Evolutionary conservation across 2,329 filamentous ascomycete genomes (phyloP).

Genomic region (Aspergillus sp.): DNA sequence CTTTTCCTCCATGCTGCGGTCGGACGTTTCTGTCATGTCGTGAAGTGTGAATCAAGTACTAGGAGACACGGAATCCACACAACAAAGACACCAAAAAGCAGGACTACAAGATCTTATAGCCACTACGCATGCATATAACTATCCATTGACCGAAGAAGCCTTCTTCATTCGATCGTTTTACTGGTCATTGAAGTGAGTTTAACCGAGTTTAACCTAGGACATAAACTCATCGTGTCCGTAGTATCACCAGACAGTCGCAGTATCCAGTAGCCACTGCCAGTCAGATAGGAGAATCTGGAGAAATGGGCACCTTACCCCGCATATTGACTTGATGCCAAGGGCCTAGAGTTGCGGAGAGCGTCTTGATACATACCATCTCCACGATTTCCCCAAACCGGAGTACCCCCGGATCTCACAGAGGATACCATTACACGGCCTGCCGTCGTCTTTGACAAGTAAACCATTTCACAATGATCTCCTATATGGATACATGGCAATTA

Average conservation of each 20-base stretch:
- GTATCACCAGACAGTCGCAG: slow-evolving; percentile 1
- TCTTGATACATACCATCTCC: not conserved
- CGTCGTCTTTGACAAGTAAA: too few species aligned
- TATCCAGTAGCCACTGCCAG: not conserved
- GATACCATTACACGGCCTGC: too few species aligned
- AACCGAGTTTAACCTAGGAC: slow-evolving; percentile 7
- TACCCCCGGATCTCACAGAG: not conserved
- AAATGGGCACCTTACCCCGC: slow-evolving; percentile 5
- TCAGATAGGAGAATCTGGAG: not conserved
- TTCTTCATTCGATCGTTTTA: not conserved
- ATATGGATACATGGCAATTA: too few species aligned
- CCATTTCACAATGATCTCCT: too few species aligned
- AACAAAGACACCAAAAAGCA: not conserved
- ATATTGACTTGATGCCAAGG: slow-evolving; percentile 7
- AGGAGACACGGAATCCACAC: not conserved
- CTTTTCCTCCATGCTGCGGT: slow-evolving; percentile 5
- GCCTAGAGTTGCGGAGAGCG: not conserved
- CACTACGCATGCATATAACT: not conserved
- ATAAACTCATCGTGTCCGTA: not conserved
- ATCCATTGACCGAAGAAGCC: slow-evolving; percentile 5
- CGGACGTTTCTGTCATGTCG: not conserved
- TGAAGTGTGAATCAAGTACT: not conserved
- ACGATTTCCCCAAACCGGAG: not conserved
- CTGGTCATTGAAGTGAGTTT: not conserved
- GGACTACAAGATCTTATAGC: not conserved